Conservation (phyloP, 2,329 filamentous ascomycete genomes). For the Botrytis elliptica region DNA sequence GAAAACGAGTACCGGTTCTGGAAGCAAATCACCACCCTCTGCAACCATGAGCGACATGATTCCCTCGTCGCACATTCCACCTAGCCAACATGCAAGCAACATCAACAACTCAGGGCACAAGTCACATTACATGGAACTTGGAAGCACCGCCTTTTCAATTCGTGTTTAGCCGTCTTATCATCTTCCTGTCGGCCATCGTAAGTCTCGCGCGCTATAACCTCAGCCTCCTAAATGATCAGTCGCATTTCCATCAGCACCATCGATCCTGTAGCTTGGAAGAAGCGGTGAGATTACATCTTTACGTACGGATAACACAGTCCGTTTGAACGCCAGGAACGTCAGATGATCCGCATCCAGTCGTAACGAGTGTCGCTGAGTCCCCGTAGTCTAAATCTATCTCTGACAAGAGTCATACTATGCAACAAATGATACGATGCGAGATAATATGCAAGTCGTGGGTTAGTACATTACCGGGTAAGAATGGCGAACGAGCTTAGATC, state of each 20-base stretch:
- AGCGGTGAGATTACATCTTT: conserved; percentile 12
- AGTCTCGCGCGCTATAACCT: background rate
- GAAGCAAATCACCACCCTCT: conserved; percentile 7
- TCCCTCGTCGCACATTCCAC: no score
- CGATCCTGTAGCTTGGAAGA: conserved; percentile 1
- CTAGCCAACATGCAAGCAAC: background rate
- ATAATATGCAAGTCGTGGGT: background rate
- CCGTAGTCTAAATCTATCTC: conserved; percentile 6
- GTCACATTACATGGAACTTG: conserved; percentile 1
- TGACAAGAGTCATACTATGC: background rate
- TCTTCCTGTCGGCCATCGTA: background rate
- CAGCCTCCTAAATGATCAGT: conserved; percentile 5
- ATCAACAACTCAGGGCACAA: background rate
- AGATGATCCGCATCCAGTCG: conserved; percentile 15
- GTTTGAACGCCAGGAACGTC: background rate
- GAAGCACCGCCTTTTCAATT: conserved; percentile 4
- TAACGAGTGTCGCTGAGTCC: background rate
- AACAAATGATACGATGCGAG: background rate
- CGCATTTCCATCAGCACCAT: background rate
- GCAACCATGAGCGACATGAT: conserved; percentile 4
- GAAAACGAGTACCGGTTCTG: conserved; percentile 8
- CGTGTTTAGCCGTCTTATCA: conserved; percentile 9
- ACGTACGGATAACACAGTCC: background rate
- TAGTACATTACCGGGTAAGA: background rate
- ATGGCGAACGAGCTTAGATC: background rate